phyloP scores from a whole-genome alignment of 805 yeast genomes.

The Yarrowia sp. region DNA sequence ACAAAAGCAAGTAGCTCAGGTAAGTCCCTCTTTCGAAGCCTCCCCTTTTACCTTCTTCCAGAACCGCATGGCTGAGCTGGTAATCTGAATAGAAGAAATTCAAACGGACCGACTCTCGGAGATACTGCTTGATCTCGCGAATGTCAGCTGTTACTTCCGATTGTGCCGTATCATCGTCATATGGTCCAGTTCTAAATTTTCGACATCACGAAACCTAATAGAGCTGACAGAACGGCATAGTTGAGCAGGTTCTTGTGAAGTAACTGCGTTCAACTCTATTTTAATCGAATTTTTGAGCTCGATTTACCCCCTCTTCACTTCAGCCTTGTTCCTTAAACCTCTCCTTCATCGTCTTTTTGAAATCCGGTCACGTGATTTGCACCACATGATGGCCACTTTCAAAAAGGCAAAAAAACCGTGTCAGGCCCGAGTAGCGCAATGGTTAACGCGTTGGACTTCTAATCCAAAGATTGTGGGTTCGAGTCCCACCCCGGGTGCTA shows the following conservation, averaged over 20 bases:
- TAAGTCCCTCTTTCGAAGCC: background rate
- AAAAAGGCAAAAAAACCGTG: background rate
- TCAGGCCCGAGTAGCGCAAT: conserved; percentile 53
- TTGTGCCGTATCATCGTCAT: too few species aligned
- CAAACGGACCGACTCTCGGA: too few species aligned
- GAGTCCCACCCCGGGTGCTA: conserved; percentile 53
- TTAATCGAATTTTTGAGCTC: too few species aligned
- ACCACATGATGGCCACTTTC: too few species aligned
- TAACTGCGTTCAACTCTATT: too few species aligned
- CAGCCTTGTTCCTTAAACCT: background rate
- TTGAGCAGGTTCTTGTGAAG: too few species aligned
- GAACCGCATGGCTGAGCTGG: background rate
- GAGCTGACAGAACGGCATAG: too few species aligned
- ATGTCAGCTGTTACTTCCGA: too few species aligned
- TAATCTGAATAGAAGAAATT: background rate
- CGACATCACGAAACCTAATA: background rate
- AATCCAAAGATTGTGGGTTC: conserved; percentile 54
- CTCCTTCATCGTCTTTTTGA: background rate
- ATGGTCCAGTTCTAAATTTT: background rate
- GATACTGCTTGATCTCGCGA: too few species aligned
- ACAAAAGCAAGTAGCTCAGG: background rate
- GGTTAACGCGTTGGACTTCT: conserved; percentile 55
- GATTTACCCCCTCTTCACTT: background rate
- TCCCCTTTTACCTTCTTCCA: conserved; percentile 6
- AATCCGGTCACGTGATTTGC: background rate